phyloP scores from a whole-genome alignment of 257 asterid species.

The Petunia axillaris region DNA sequence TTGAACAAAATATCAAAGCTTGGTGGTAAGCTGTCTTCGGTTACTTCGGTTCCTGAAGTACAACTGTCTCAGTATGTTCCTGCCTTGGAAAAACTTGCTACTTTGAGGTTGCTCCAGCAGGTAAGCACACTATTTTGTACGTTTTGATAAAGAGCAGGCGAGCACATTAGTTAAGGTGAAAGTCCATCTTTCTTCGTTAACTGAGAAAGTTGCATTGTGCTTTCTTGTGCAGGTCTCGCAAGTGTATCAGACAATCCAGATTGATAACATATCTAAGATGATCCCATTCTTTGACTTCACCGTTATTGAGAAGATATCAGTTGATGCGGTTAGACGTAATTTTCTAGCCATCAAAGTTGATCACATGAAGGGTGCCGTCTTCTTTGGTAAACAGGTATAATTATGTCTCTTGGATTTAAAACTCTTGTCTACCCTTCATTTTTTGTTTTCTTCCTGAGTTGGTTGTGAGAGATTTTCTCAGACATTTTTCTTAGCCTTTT shows the following conservation, averaged over 20 bases:
- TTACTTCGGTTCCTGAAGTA: slow-evolving; percentile 73
- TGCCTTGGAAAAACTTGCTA: slow-evolving; percentile 77
- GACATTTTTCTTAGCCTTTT: not conserved
- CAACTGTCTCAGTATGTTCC: slow-evolving; percentile 69
- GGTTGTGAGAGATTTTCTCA: not conserved
- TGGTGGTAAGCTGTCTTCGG: slow-evolving; percentile 78
- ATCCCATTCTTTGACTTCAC: slow-evolving; percentile 77
- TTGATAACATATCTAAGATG: slow-evolving; percentile 65
- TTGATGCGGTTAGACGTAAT: slow-evolving; percentile 77
- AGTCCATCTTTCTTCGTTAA: not conserved
- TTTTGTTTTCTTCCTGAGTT: slow-evolving; percentile 1
- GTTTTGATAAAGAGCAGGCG: not conserved
- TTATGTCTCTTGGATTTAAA: slow-evolving; percentile 11
- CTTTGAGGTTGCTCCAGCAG: slow-evolving; percentile 88
- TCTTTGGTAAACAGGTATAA: slow-evolving; percentile 79
- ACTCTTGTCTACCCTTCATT: slow-evolving; percentile 7
- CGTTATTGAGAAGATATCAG: slow-evolving; percentile 78
- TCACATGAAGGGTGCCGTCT: slow-evolving; percentile 73
- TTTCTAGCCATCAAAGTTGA: slow-evolving; percentile 78
- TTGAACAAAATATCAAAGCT: slow-evolving; percentile 69
- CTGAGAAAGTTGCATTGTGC: slow-evolving; percentile 18
- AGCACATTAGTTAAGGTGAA: not conserved
- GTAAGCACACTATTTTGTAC: slow-evolving; percentile 36
- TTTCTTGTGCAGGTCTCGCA: slow-evolving; percentile 66
- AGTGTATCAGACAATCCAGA: slow-evolving; percentile 81